phyloP scores from a whole-genome alignment of 371 early-diverging fungal species.

The Rhizopus microsporus region DNA sequence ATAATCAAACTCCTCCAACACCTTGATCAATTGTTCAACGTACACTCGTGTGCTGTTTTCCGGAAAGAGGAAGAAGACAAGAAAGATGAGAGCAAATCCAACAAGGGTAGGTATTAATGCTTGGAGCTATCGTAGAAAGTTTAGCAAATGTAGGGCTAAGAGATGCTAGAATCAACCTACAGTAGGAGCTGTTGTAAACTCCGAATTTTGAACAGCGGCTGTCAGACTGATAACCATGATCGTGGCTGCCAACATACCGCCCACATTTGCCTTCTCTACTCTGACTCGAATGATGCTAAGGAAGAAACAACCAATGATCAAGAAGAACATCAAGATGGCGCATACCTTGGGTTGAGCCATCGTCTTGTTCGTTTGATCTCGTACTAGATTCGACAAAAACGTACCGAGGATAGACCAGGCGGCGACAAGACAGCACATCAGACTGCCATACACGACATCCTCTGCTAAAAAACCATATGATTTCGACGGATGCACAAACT shows the following conservation, averaged over 20 bases:
- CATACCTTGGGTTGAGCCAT: conserved; percentile 35
- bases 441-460: conserved; percentile 36
- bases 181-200: conserved; percentile 27
- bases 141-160: too few species aligned
- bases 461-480: conserved; percentile 45
- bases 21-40: conserved; percentile 34
- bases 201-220: conserved; percentile 27
- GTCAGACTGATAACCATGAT: conserved; percentile 45
- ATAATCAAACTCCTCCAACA: conserved; percentile 33
- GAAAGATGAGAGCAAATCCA: conserved; percentile 34
- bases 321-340: conserved; percentile 31
- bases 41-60: conserved; percentile 44
- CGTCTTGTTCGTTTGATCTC: conserved; percentile 19
- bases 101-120: conserved; percentile 29
- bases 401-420: conserved; percentile 43
- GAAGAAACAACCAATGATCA: conserved; percentile 37
- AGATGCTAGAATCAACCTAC: conserved; percentile 18
- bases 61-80: conserved; percentile 35
- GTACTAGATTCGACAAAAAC: conserved; percentile 34
- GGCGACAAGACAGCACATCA: conserved; percentile 44
- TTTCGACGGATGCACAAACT: conserved; percentile 48
- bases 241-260: conserved; percentile 50
- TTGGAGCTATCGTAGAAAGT: conserved; percentile 16
- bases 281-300: conserved; percentile 42
- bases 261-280: conserved; percentile 48